These are phyloP conservation scores for Speleostelium caveatum DNA, from an alignment of 78 protist species.

Conservation along the genomic window DNA sequence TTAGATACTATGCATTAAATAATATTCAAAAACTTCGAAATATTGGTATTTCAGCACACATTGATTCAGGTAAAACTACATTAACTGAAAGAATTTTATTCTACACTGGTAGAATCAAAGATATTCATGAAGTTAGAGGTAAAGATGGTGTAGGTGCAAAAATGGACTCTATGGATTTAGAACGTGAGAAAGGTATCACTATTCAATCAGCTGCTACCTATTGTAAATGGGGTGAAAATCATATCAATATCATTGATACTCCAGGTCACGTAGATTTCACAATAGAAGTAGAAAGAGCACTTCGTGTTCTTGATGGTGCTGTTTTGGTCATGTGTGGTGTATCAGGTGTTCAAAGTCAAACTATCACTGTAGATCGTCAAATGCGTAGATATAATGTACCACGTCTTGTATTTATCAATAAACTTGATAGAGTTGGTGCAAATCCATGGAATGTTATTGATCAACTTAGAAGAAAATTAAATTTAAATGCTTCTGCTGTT, in stretches of 20 bases:
- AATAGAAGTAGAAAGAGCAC: conserved; percentile 95
- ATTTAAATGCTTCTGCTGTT: conserved; percentile 89
- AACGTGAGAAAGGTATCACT: conserved; percentile 98
- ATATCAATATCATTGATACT: conserved; percentile 98
- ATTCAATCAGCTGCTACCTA: conserved; percentile 98
- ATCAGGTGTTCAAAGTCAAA: conserved; percentile 96
- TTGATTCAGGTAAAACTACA: conserved; percentile 98
- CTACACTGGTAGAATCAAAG: conserved; percentile 94
- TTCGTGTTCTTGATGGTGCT: conserved; percentile 96
- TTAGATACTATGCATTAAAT: conserved; percentile 35
- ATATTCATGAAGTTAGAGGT: conserved; percentile 95
- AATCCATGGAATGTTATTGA: conserved; percentile 81
- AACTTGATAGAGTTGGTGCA: conserved; percentile 95
- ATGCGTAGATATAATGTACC: conserved; percentile 97
- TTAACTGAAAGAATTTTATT: conserved; percentile 97
- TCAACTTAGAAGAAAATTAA: conserved; percentile 84
- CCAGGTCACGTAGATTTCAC: conserved; percentile 99
- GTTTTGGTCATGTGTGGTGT: conserved; percentile 96
- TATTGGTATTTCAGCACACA: conserved; percentile 96
- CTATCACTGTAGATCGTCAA: conserved; percentile 94
- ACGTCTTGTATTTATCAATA: conserved; percentile 94
- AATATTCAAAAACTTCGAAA: conserved; percentile 75
- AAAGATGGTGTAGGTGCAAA: conserved; percentile 96
- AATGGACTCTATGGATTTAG: conserved; percentile 98
- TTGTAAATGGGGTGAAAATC: conserved; percentile 90